Evolutionary conservation across 345 rosid genomes (phyloP).

Genomic region (Syzygium jambos): DNA sequence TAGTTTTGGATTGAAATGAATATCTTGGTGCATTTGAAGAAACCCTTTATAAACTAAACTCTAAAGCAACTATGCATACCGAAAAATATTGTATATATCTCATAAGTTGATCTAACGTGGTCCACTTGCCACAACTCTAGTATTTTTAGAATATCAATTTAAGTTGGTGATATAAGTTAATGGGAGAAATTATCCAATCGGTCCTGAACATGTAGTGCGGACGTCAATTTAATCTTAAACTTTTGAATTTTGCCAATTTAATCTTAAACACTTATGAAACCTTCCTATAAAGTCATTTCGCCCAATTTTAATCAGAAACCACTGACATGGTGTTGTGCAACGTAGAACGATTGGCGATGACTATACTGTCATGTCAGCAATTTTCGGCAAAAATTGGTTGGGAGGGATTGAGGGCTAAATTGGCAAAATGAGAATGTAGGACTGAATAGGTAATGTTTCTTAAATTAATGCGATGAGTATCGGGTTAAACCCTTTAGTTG

Average conservation of each 20-base stretch:
- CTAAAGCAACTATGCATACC: neutral
- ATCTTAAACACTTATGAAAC: neutral
- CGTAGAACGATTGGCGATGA: accelerated
- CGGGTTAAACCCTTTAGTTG: neutral
- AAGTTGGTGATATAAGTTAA: neutral
- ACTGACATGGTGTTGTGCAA: neutral
- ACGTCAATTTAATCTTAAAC: neutral
- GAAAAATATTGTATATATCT: neutral
- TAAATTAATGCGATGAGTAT: neutral
- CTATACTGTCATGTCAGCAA: accelerated
- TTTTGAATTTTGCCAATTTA: neutral
- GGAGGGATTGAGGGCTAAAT: neutral
- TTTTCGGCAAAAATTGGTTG: neutral
- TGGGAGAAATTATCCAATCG: neutral
- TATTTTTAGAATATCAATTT: neutral
- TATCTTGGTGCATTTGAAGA: neutral
- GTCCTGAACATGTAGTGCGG: accelerated
- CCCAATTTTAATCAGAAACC: neutral
- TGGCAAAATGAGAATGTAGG: neutral
- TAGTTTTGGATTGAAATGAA: neutral
- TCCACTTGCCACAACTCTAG: neutral
- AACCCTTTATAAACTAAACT: neutral
- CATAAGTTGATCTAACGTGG: neutral
- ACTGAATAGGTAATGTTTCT: neutral
- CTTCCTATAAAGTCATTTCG: too few relatives aligned